Evolutionary conservation across 2,329 filamentous ascomycete species (phyloP), one percentile per base, ranked within the genome.

Genomic region (Pseudogymnoascus sp.): DNA sequence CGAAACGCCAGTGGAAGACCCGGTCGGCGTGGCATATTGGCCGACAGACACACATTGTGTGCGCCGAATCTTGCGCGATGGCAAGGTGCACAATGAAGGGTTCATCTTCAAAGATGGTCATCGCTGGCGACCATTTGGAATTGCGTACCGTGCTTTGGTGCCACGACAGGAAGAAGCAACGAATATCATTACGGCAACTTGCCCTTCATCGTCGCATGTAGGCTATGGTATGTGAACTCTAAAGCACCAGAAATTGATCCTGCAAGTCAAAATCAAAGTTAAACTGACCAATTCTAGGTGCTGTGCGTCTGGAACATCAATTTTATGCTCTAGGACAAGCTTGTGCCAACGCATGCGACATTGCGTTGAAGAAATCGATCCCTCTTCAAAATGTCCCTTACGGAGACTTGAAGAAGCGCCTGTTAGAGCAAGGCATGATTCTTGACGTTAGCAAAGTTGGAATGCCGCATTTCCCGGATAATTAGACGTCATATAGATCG

Each of bases 1-100:
- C 25, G 59, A 40, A 18, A 2, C 38, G 9, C 38, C 38, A 40
- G 38, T 40, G n/a, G 38, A 40, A 40, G 38, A 40, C n/a, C 64
- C 66, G 5, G 62, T 70, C 5, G 69, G 67, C 5, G 64, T 69
- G 1, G 69, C 67, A 9, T 71, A 64, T 36, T 71, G 67, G 65
- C 67, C 65, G 2, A 68, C 68, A n/a, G 70, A 72, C 59, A 67
- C 66, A 4, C 70, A 71, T 56, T 65, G 67, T 18, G 66, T 69
- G 14, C 66, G 67, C 28, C 66, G 70, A 21, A 65, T 71, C 5
- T 61, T 71, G 18, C 66, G 65, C 3, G 65, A 68, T 49, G 65
- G 65, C 12, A 43, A 62, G 5, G 66, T 68, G 18, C 66, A 67
- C 56, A 70, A 70, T 59, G 69, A 72, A 42, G 68, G 68, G 11